A percentile compares a stretch with the other conserved stretches of the same genome.
These are phyloP conservation scores for Oemleria cerasiformis DNA, from an alignment of 306 rosid species.

Conservation along the genomic window DNA sequence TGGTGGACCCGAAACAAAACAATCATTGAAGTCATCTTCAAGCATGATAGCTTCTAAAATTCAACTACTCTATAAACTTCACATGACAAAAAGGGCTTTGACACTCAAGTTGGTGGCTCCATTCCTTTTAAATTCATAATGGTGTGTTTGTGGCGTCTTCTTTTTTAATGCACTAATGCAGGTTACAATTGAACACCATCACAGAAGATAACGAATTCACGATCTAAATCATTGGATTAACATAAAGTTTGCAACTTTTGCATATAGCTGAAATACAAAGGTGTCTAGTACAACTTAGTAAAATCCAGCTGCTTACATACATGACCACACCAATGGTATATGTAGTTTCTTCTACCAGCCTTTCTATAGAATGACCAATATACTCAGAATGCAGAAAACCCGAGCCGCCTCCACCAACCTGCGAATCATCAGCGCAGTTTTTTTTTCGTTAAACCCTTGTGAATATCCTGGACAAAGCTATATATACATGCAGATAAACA, in stretches of 20 bases:
- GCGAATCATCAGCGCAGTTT: slow-evolving; percentile 10
- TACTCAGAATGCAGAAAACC: slow-evolving; percentile 10
- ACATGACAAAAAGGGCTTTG: background rate
- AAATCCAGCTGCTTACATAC: background rate
- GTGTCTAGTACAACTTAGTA: background rate
- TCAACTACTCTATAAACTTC: too few species aligned
- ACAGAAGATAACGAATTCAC: background rate
- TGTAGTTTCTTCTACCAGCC: slow-evolving; percentile 18
- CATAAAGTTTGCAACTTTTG: slow-evolving; percentile 2
- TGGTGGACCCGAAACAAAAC: too few species aligned
- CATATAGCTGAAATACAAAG: background rate
- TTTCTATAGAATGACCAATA: background rate
- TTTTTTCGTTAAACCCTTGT: background rate
- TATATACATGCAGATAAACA: background rate
- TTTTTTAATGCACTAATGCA: slow-evolving; percentile 8
- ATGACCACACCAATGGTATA: slow-evolving; percentile 6
- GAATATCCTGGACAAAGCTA: background rate
- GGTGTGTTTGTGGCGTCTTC: slow-evolving; percentile 9
- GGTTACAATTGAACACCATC: background rate
- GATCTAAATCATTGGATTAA: slow-evolving; percentile 15
- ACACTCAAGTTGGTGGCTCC: slow-evolving; percentile 1
- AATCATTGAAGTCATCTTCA: too few species aligned
- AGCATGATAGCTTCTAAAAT: too few species aligned
- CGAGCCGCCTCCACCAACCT: slow-evolving; percentile 23
- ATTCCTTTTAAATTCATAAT: slow-evolving; percentile 31